Conservation (phyloP, 2,329 filamentous ascomycete genomes). For the Tympanopsis confertula region DNA sequence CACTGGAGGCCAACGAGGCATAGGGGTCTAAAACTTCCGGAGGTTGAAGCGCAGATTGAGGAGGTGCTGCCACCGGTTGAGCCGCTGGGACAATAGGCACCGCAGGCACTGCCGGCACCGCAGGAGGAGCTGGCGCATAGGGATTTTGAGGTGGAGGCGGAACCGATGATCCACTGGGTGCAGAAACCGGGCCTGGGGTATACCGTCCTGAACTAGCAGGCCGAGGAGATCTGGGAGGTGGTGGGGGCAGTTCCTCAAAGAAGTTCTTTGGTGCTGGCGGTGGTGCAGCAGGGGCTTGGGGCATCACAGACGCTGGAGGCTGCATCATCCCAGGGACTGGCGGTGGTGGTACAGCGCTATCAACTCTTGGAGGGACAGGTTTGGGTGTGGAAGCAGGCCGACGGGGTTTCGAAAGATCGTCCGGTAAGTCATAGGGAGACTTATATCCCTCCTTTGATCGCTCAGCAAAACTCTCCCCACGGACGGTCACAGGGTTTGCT, state of each 20-base stretch:
- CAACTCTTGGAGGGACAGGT: not conserved
- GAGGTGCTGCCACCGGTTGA: slow-evolving; percentile 32
- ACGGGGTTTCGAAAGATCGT: not conserved
- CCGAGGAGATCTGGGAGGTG: not conserved
- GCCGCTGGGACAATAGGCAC: slow-evolving; percentile 51
- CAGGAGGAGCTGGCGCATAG: slow-evolving; percentile 53
- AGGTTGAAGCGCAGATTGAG: slow-evolving; percentile 16
- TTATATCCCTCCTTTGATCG: slow-evolving; percentile 1
- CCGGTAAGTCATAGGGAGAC: not conserved
- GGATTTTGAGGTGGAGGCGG: not conserved
- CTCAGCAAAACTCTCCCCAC: not conserved
- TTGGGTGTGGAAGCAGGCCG: not conserved
- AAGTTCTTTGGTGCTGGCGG: slow-evolving; percentile 10
- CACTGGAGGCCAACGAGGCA: not conserved
- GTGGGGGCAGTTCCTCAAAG: slow-evolving; percentile 7
- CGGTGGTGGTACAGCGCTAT: not conserved
- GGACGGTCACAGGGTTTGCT: not conserved
- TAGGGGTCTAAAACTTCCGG: slow-evolving; percentile 2
- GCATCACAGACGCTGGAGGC: not conserved
- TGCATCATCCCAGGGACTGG: not conserved
- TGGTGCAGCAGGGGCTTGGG: not conserved
- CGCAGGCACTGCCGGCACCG: slow-evolving; percentile 57
- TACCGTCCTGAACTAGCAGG: not conserved
- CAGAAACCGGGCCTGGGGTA: not conserved
- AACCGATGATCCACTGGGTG: not conserved